Evolutionary conservation across 2,329 filamentous ascomycete genomes (phyloP), one percentile per base, ranked within the genome.

Genomic region (Colletotrichum tropicale): DNA sequence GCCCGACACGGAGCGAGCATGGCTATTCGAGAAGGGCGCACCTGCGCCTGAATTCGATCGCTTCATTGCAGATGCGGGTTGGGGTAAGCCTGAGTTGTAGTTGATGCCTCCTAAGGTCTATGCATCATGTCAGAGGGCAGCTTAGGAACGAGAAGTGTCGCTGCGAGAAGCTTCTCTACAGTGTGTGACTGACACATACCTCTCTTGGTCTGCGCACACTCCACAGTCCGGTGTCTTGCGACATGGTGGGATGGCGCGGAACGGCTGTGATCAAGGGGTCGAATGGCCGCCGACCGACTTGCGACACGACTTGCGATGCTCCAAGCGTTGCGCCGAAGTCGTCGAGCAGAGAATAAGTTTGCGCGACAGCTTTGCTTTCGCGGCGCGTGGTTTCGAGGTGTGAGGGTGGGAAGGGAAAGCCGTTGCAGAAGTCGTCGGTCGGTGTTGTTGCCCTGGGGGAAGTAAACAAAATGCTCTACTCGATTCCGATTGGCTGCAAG

Each of bases 41-140:
- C 92, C 92, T 77, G 92, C 92, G 80, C 92, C 93, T 15, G 95
- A 96, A 82, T 93, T 97, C 34, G 95, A 94, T 84, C 97, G 95
- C 88, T 99, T 99, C 90, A 99, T 94, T 55, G 96, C 95, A 55
- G 96, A 98, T 32, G 94, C 91, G 10, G 97, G 96, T 86, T 98
- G 95, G 24, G 97, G 97, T 77, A 99, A 95, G 26, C 92, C 92
- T 24, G 94, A 94, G 84, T 96, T 96, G 84, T 93, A 92, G 83
- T 92, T 96, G 82, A 98, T 92, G 79, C 93, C 93, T 78, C 94
- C 96, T 76, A 98, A 91, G 70, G 97, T 98, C 95, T 98, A 84
- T 77, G 78, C 48, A 66, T 55, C 12, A 38, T 38, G 66, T 76
- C 34, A 78, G 71, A 65, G 55, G 28, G 8, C 58, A 7, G 18